Base-by-base conservation (phyloP, 73 alveolate genomes). In the Paramecium sexaurelia region DNA sequence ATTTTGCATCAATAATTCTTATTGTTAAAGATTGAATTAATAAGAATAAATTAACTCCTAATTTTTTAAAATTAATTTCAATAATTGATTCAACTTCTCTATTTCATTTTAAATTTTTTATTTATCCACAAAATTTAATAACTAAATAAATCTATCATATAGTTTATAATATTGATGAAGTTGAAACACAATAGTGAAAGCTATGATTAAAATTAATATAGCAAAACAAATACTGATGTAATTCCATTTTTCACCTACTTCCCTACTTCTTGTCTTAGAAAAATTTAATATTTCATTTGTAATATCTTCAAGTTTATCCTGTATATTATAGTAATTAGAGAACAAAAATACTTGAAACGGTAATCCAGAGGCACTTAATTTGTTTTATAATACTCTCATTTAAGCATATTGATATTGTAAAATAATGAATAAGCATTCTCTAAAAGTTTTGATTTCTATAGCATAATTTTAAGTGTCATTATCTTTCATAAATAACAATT, bases 1-100 rank as follows among this genome's bases (percentile, higher is more conserved):
- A 61, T 61, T 61, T 61, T 61, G 7, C 83, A 61, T 61, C 29
- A 61, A 29, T 61, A 9, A 61, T 61, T 61, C 83, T 61, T 61
- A 61, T 26, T 61, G 43, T 29, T 61, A 13, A 61, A 61, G 83
- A 32, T 61, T 45, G 26, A 61, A 61, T 19, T 61, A 2, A 61
- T 61, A 61, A 11, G 83, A 61, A 26, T 61, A 61, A 29, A 32
- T 15, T 7, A 11, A 61, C 7, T 61, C 83, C 11, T 61, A 29
- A 61, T 61, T 61, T 1, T 9, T 7, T 11, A 29, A 26, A 1
- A 61, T 11, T 29, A 22, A 15, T 29, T 61, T 61, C 11, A 61
- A 29, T 11, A 61, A 61, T 61, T 61, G 11, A 29, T 61, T 29
- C 2, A 61, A 26, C 26, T 61, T 61, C 7, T 61, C 83, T 11